Conservation (phyloP, 2,329 filamentous ascomycete species). For the Ramichloridium luteum region DNA sequence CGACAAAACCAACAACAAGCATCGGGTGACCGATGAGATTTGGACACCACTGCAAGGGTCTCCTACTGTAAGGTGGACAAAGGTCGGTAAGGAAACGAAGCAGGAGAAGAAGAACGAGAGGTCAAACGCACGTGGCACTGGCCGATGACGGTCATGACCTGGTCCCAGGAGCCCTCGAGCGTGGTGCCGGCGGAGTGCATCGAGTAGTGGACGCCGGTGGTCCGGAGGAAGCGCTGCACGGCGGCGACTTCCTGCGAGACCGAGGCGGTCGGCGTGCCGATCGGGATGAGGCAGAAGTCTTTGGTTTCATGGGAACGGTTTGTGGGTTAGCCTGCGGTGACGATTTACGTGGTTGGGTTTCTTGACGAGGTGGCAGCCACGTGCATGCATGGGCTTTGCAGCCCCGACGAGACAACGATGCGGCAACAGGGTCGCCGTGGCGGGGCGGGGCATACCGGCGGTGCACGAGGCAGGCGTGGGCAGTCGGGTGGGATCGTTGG, state of each 20-base stretch:
- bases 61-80: too few relatives aligned
- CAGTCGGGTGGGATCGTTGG: conserved; percentile 18
- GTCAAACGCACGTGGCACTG: conserved; percentile 54
- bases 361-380: too few relatives aligned
- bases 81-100: neutral
- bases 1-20: too few relatives aligned
- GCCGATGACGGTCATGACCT: conserved; percentile 74
- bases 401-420: too few relatives aligned
- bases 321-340: too few relatives aligned
- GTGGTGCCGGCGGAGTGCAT: conserved; percentile 96
- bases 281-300: conserved; percentile 85
- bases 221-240: conserved; percentile 73
- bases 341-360: too few relatives aligned
- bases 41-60: too few relatives aligned
- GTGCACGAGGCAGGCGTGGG: conserved; percentile 63
- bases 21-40: too few relatives aligned
- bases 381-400: too few relatives aligned
- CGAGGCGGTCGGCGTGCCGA: conserved; percentile 42
- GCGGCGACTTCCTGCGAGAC: conserved; percentile 63
- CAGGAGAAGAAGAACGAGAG: neutral
- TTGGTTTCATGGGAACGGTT: too few relatives aligned
- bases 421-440: too few relatives aligned
- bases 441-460: conserved; percentile 34
- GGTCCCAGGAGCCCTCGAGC: conserved; percentile 82
- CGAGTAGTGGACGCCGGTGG: conserved; percentile 65